Conservation (phyloP, 164 flowering plant genomes). For the Kalanchoe fedtschenkoi region DNA sequence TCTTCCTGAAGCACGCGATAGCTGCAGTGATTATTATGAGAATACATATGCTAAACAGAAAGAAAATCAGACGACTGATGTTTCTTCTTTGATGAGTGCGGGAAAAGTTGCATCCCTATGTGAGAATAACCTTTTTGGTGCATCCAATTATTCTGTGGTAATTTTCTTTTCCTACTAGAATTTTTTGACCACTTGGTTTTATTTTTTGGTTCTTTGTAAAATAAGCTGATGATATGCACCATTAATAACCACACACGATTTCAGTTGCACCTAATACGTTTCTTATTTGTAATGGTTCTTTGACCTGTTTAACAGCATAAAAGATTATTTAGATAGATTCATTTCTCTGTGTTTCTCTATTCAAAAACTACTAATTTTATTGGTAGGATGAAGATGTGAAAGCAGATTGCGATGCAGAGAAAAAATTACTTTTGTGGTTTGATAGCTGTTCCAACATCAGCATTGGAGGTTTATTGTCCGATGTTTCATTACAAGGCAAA, state of each 20-base stretch:
- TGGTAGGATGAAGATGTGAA: conserved; percentile 19
- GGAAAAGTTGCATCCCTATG: neutral
- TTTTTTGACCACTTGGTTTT: neutral
- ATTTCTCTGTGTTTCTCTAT: neutral
- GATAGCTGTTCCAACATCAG: conserved; percentile 46
- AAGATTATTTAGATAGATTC: neutral
- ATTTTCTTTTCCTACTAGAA: neutral
- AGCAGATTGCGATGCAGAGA: conserved; percentile 9
- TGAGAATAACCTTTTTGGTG: neutral
- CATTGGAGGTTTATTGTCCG: conserved; percentile 68
- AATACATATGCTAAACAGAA: neutral
- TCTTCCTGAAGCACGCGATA: neutral
- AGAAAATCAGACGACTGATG: neutral
- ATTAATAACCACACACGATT: neutral
- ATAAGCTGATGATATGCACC: neutral
- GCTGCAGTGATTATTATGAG: neutral
- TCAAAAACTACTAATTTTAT: conserved; percentile 1
- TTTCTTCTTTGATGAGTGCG: neutral
- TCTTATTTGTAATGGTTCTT: neutral
- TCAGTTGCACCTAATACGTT: neutral
- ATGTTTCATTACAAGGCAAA: conserved; percentile 50
- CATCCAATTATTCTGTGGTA: neutral
- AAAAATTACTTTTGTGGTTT: conserved; percentile 21
- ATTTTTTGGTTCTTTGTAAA: neutral
- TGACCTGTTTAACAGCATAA: neutral